Conservation (phyloP, 331 rosid genomes). For the Prunus yedoensis region DNA sequence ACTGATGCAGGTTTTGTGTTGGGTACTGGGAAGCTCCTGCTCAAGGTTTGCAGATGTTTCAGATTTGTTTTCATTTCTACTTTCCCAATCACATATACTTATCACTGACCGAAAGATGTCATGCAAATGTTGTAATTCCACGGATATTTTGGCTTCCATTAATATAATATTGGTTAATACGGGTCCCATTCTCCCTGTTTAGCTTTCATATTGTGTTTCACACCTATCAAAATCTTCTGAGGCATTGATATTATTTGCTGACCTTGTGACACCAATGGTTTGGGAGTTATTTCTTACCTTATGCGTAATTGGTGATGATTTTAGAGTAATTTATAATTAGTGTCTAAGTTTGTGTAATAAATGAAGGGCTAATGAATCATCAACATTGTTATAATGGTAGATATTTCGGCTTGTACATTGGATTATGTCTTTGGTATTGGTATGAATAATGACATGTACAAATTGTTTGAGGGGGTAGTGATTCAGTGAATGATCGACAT, state of each 20-base stretch:
- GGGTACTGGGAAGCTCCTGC: constrained; percentile 91
- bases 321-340: neutral
- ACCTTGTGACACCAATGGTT: neutral
- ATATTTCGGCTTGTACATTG: neutral
- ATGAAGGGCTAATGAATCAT: neutral
- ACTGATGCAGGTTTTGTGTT: constrained; percentile 92
- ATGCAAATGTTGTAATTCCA: neutral
- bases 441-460: too few species aligned
- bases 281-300: neutral
- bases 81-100: neutral
- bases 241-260: neutral
- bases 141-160: neutral
- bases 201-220: neutral
- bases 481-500: too few species aligned
- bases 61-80: neutral
- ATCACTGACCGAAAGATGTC: neutral
- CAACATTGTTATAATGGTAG: neutral
- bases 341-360: neutral
- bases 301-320: neutral
- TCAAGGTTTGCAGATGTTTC: constrained; percentile 53
- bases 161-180: neutral
- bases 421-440: neutral
- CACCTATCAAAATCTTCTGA: neutral
- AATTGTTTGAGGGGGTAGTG: too few species aligned
- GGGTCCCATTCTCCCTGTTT: neutral